phyloP scores from a whole-genome alignment of 2,329 filamentous ascomycete genomes.

The Zymoseptoria passerinii region DNA sequence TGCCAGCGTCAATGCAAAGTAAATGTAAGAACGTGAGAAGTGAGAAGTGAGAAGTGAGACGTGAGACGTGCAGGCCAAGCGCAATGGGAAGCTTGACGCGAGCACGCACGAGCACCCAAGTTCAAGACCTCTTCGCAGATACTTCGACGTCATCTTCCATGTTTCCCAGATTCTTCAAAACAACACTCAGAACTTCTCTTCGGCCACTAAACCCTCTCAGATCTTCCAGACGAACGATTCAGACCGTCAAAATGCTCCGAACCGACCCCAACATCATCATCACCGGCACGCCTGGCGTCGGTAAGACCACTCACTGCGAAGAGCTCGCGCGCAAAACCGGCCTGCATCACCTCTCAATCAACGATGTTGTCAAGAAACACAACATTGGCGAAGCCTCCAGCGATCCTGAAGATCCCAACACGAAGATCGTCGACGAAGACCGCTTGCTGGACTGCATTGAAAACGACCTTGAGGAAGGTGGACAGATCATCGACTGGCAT shows the following conservation, averaged over 20 bases:
- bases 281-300: conserved; percentile 90
- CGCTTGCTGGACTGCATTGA: conserved; percentile 84
- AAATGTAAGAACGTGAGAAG: neutral
- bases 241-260: conserved; percentile 30
- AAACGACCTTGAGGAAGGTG: conserved; percentile 66
- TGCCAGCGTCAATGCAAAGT: neutral
- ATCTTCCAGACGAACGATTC: conserved; percentile 1
- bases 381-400: conserved; percentile 83
- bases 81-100: neutral
- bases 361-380: conserved; percentile 82
- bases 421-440: conserved; percentile 93
- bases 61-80: neutral
- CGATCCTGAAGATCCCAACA: conserved; percentile 61
- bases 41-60: neutral
- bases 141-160: conserved; percentile 9
- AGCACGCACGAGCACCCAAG: neutral
- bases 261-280: conserved; percentile 77
- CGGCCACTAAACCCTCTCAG: neutral
- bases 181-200: conserved; percentile 1
- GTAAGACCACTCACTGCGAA: conserved; percentile 90
- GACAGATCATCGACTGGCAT: conserved; percentile 94
- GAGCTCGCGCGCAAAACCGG: conserved; percentile 66
- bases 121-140: neutral
- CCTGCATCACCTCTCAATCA: conserved; percentile 76
- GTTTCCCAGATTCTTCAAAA: conserved; percentile 7